These are phyloP conservation scores for Corymbia maculata DNA, from an alignment of 345 rosid species.

Conservation along the genomic window DNA sequence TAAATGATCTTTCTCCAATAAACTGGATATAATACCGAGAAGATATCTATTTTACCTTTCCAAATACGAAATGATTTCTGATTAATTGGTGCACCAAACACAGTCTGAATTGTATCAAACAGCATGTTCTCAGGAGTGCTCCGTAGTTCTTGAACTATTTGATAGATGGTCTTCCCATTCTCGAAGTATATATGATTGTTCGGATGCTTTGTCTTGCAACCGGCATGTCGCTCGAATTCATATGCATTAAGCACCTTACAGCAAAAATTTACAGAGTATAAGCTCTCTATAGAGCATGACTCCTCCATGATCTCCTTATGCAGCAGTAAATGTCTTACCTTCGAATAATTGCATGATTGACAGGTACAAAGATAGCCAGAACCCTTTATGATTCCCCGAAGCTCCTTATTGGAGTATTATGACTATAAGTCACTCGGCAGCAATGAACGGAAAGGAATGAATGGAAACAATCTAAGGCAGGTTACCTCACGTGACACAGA, in stretches of 20 bases:
- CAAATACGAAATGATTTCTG: slow-evolving; percentile 86
- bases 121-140: slow-evolving; percentile 64
- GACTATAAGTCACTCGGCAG: slow-evolving; percentile 3
- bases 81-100: slow-evolving; percentile 78
- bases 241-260: slow-evolving; percentile 72
- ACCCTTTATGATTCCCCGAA: slow-evolving; percentile 72
- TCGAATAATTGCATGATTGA: slow-evolving; percentile 59
- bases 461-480: not conserved
- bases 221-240: slow-evolving; percentile 90
- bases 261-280: not conserved
- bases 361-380: slow-evolving; percentile 94
- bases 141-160: slow-evolving; percentile 85
- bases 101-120: slow-evolving; percentile 69
- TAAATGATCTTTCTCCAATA: not conserved
- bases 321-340: slow-evolving; percentile 34
- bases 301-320: not conserved
- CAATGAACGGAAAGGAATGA: slow-evolving; percentile 5
- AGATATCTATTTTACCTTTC: slow-evolving; percentile 50
- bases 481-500: slow-evolving; percentile 77
- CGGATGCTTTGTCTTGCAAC: slow-evolving; percentile 91
- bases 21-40: not conserved
- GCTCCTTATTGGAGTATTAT: slow-evolving; percentile 45
- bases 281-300: not conserved
- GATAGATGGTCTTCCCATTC: slow-evolving; percentile 92
- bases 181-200: slow-evolving; percentile 91